phyloP scores from a whole-genome alignment of 768 basidiomycete species.

The Mycena indigotica region DNA sequence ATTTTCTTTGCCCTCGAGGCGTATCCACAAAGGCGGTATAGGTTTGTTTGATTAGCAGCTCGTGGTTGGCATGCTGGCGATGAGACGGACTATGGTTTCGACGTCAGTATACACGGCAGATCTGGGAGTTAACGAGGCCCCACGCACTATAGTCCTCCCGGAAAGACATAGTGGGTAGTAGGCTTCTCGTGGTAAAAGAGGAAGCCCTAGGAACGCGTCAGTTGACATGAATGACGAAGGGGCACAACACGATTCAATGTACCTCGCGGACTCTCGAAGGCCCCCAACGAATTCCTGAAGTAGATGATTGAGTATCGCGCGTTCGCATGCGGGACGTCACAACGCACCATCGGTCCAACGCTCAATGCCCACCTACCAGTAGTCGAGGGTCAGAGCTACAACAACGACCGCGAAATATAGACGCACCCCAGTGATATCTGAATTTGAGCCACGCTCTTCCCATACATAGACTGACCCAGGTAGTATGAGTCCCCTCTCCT shows the following conservation, averaged over 20 bases:
- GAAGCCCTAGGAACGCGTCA: constrained; percentile 55
- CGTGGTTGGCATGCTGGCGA: constrained; percentile 36
- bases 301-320: background rate
- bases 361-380: constrained; percentile 69
- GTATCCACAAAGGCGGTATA: constrained; percentile 79
- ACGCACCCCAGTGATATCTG: constrained; percentile 72
- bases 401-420: background rate
- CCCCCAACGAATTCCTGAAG: constrained; percentile 70
- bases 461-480: constrained; percentile 82
- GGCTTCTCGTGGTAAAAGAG: constrained; percentile 81
- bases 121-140: constrained; percentile 23
- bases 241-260: constrained; percentile 9
- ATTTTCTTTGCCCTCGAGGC: constrained; percentile 68
- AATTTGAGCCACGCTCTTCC: constrained; percentile 77
- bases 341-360: constrained; percentile 75
- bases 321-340: background rate
- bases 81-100: constrained; percentile 16
- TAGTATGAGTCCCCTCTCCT: constrained; percentile 70
- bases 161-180: constrained; percentile 41
- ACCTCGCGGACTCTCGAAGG: constrained; percentile 80
- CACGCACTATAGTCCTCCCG: constrained; percentile 48
- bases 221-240: constrained; percentile 4
- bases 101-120: constrained; percentile 9
- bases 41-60: constrained; percentile 73
- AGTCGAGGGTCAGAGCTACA: constrained; percentile 7